Conservation (phyloP, 768 basidiomycete species). For the Leccinum broughii region DNA sequence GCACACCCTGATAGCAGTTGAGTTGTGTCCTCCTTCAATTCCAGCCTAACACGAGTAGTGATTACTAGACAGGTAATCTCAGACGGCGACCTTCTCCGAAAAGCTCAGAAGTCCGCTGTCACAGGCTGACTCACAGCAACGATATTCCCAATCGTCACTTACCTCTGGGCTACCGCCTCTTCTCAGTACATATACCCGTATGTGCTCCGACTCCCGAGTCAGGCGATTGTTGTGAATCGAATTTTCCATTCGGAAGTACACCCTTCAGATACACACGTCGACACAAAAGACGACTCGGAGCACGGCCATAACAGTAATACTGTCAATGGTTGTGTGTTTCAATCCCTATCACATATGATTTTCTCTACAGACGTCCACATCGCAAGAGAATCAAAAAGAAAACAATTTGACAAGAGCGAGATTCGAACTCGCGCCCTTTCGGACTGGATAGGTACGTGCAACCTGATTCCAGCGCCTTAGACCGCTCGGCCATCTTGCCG, state of each 20-base stretch:
- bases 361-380: too few relatives aligned
- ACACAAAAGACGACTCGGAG: too few relatives aligned
- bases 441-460: slow-evolving; percentile 20
- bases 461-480: slow-evolving; percentile 60
- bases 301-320: too few relatives aligned
- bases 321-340: too few relatives aligned
- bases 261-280: background rate
- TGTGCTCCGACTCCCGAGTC: background rate
- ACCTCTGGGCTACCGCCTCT: background rate
- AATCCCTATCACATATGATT: background rate
- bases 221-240: background rate
- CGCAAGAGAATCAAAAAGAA: slow-evolving; percentile 1
- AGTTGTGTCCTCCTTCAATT: background rate
- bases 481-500: slow-evolving; percentile 58
- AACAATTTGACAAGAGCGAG: slow-evolving; percentile 35
- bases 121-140: background rate
- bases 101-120: background rate
- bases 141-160: background rate
- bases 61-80: too few relatives aligned
- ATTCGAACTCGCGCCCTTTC: slow-evolving; percentile 38
- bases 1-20: background rate
- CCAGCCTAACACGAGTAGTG: background rate
- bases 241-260: background rate
- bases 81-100: background rate
- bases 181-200: background rate